These are phyloP conservation scores for Botrytis squamosa DNA, from an alignment of 2,329 filamentous ascomycete genomes.

Conservation along the genomic window DNA sequence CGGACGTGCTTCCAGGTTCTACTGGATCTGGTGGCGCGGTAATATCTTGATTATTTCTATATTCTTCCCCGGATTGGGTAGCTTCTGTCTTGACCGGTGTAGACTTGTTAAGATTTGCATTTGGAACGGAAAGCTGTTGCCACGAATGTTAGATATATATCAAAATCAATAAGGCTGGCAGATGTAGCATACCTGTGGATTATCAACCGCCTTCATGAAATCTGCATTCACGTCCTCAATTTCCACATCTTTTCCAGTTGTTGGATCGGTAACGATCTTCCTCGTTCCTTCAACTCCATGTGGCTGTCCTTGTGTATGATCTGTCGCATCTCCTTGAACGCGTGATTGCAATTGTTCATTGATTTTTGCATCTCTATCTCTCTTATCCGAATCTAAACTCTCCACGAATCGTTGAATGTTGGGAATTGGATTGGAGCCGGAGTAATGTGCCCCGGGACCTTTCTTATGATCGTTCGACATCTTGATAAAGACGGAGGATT, in stretches of 20 bases:
- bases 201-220: conserved; percentile 66
- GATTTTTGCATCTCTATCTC: conserved; percentile 68
- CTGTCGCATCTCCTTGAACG: conserved; percentile 43
- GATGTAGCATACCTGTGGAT: conserved; percentile 59
- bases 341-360: conserved; percentile 50
- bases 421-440: conserved; percentile 31
- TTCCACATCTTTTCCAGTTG: conserved; percentile 79
- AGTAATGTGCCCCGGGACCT: conserved; percentile 27
- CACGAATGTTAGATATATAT: not conserved
- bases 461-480: conserved; percentile 24
- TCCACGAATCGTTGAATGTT: conserved; percentile 50
- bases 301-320: conserved; percentile 45
- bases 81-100: conserved; percentile 71
- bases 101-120: conserved; percentile 78
- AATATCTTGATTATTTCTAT: conserved; percentile 81
- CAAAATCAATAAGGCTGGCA: conserved; percentile 8
- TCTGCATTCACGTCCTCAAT: conserved; percentile 78
- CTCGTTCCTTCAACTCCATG: conserved; percentile 44
- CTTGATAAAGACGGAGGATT: not conserved
- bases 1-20: conserved; percentile 77
- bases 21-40: conserved; percentile 89
- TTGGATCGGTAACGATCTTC: conserved; percentile 77
- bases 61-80: conserved; percentile 72
- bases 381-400: conserved; percentile 76
- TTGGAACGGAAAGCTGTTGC: conserved; percentile 73